These are phyloP conservation scores for Mycena haematopus DNA, from an alignment of 768 basidiomycete species.

Conservation along the genomic window DNA sequence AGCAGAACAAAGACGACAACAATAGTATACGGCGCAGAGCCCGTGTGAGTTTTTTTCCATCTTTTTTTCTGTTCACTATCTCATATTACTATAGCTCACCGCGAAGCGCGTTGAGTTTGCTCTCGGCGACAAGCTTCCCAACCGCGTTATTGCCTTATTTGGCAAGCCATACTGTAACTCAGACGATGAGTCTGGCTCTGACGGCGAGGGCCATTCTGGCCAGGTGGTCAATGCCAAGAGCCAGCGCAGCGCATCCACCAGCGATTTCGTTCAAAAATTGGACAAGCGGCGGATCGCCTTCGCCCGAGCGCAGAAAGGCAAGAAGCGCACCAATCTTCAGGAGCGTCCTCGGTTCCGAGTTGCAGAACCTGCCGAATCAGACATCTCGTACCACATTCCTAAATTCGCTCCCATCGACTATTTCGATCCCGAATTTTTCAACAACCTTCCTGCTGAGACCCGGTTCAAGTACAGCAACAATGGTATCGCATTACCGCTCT, in stretches of 20 bases:
- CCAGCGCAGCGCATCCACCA: not conserved
- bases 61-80: no score
- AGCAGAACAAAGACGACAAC: not conserved
- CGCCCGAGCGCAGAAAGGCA: no score
- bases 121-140: conserved; percentile 1
- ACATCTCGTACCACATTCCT: no score
- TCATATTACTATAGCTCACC: not conserved
- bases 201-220: not conserved
- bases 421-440: conserved; percentile 4
- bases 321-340: no score
- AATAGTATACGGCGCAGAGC: not conserved
- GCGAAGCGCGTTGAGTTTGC: not conserved
- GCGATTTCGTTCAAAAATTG: not conserved
- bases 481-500: conserved; percentile 28
- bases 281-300: no score
- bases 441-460: conserved; percentile 26
- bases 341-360: no score
- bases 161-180: conserved; percentile 1
- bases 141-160: not conserved
- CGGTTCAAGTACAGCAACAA: conserved; percentile 23
- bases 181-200: conserved; percentile 7
- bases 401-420: no score
- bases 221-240: not conserved
- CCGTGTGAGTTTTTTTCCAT: not conserved
- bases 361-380: no score